Base-by-base conservation (phyloP, 2,329 filamentous ascomycete species). In the Rosellinia necatrix region DNA sequence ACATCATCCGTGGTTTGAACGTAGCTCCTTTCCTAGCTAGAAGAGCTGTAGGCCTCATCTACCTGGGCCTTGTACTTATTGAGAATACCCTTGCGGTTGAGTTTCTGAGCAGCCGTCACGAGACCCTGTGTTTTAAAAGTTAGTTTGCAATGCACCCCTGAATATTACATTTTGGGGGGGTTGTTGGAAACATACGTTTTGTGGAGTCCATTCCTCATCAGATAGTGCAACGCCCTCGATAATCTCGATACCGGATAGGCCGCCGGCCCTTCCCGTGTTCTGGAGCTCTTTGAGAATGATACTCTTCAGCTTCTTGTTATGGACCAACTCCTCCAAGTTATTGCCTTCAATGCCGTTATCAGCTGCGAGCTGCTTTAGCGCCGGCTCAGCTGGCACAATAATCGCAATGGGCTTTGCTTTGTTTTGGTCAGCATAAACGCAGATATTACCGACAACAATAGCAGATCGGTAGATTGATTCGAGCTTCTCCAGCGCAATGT, bases 401-500 rank as follows among this genome's bases (percentile, higher is more conserved):
- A 83, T 81, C 41, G 81, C 81, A 62, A 83, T 74, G 9, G 81
- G 81, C 72, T 81, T 82, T 50, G 75, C 71, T 69, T 81, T 76
- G 52, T 74, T 73, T 50, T 73, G 67, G 59, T 81, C 79, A 52
- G 81, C 81, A 59, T 82, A 81, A 19, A 82, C 78, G 71, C 81
- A 83, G 59, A 83, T 83, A 67, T 83, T 83, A 60, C 73, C 78
- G 9, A 83, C 81, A 7, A 83, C 74, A 13, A 70, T 64, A 4
- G 77, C 72, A 21, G 81, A 76, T 19, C 81, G 79, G 72, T 81
- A 81, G 57, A 81, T 71, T 15, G 79, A 79, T 70, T 82, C 79
- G 53, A 82, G 77, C 74, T 88, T 92, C 80, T 92, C 89, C 9
- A 92, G 79, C 3, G 89, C 89, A 72, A 92, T 91, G 75, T 92